These are phyloP conservation scores for Cladobotryum mycophilum DNA, from an alignment of 2,329 filamentous ascomycete species.

Conservation along the genomic window DNA sequence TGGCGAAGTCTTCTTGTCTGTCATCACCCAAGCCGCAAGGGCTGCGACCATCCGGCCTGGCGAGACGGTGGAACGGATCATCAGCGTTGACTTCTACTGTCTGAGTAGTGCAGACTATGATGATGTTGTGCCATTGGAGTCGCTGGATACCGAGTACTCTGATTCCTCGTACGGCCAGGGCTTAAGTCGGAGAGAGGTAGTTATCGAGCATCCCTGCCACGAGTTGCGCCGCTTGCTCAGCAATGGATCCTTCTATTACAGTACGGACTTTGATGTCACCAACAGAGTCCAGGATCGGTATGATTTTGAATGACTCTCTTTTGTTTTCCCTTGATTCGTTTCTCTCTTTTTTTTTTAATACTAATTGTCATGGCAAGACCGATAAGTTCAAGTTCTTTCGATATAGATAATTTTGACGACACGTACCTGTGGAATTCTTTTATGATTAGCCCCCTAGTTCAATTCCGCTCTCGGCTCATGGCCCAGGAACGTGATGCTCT, in stretches of 20 bases:
- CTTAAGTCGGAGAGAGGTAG: constrained; percentile 59
- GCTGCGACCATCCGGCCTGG: constrained; percentile 79
- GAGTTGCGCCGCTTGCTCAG: constrained; percentile 87
- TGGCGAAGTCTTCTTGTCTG: constrained; percentile 82
- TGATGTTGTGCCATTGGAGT: constrained; percentile 56
- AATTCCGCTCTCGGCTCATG: constrained; percentile 78
- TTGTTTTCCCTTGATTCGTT: background rate
- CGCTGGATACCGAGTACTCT: constrained; percentile 42
- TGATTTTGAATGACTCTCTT: constrained; percentile 7
- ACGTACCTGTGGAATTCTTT: constrained; percentile 97
- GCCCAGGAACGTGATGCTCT: constrained; percentile 68
- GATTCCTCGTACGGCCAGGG: constrained; percentile 39
- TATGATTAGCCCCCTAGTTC: constrained; percentile 89
- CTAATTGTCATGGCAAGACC: constrained; percentile 43
- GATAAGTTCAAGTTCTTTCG: constrained; percentile 70
- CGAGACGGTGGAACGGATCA: constrained; percentile 83
- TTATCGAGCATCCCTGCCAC: constrained; percentile 80
- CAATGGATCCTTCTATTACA: constrained; percentile 96
- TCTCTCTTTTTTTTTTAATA: constrained; percentile 13
- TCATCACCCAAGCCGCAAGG: constrained; percentile 72
- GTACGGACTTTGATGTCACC: constrained; percentile 94
- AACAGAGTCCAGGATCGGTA: constrained; percentile 85
- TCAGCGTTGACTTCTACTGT: constrained; percentile 86
- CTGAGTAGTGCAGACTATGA: constrained; percentile 84
- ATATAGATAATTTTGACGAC: constrained; percentile 88